A percentile compares a stretch with the other conserved stretches of the same genome.
Evolutionary conservation across 164 flowering plant genomes (phyloP).

Genomic region (Tinospora cordifolia): DNA sequence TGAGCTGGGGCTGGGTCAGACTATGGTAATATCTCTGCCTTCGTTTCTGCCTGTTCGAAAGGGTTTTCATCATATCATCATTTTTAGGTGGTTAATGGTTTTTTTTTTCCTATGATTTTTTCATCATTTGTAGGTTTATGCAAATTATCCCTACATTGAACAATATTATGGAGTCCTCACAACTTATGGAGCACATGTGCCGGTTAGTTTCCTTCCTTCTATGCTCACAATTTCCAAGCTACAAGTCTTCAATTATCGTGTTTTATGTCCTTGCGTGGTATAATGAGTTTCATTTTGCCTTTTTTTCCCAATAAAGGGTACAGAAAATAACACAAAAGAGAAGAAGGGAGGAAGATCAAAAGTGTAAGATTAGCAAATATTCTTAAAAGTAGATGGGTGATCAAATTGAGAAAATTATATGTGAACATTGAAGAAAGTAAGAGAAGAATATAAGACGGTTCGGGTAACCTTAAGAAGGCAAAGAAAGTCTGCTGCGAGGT

Average conservation of each 20-base stretch:
- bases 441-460: neutral
- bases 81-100: constrained; percentile 4
- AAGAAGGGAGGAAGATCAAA: neutral
- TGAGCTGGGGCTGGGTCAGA: constrained; percentile 59
- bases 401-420: neutral
- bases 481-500: neutral
- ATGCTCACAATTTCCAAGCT: neutral
- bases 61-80: neutral
- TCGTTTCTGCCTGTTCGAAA: neutral
- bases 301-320: neutral
- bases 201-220: constrained; percentile 30
- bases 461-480: too few relatives aligned
- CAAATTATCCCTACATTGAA: constrained; percentile 49
- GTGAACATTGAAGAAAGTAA: neutral
- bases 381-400: neutral
- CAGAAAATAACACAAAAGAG: neutral
- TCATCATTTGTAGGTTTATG: constrained; percentile 29
- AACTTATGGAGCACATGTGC: constrained; percentile 48
- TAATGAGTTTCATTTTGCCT: neutral
- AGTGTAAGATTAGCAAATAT: neutral
- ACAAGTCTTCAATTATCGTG: neutral
- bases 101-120: constrained; percentile 12
- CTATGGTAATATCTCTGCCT: constrained; percentile 34
- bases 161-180: constrained; percentile 53
- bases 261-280: neutral